Evolutionary conservation across 352 stramenopile species (phyloP).

Genomic region (Phytophthora pseudosyringae): DNA sequence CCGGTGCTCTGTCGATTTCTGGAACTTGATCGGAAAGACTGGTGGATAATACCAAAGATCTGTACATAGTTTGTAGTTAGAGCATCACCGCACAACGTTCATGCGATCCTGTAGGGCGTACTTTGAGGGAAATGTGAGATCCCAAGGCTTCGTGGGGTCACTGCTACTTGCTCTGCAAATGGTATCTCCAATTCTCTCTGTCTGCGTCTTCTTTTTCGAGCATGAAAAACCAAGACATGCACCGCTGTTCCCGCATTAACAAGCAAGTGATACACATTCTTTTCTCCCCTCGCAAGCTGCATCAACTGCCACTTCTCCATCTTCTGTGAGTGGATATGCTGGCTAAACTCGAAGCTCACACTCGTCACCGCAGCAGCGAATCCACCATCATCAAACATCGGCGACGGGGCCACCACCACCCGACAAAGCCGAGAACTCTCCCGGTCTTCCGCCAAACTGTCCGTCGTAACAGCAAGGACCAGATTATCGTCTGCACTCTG

Average conservation of each 20-base stretch:
- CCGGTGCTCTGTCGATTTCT: constrained; percentile 10
- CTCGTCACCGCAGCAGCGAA: constrained; percentile 22
- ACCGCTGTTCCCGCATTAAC: constrained; percentile 54
- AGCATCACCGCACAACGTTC: not conserved
- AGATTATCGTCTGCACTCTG: constrained; percentile 58
- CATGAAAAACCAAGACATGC: constrained; percentile 42
- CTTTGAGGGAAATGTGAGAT: constrained; percentile 41
- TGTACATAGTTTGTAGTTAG: constrained; percentile 12
- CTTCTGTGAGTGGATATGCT: constrained; percentile 34
- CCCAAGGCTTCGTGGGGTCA: constrained; percentile 8
- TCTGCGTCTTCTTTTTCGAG: constrained; percentile 5
- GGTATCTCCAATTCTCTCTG: not conserved
- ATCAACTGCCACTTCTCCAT: constrained; percentile 63
- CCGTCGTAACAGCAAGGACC: constrained; percentile 50
- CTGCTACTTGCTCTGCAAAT: not conserved
- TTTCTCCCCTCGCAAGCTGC: constrained; percentile 17
- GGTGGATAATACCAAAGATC: constrained; percentile 50
- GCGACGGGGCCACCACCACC: constrained; percentile 54
- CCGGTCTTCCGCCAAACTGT: constrained; percentile 27
- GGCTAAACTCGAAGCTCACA: constrained; percentile 48
- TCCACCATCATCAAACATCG: constrained; percentile 20
- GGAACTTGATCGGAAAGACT: constrained; percentile 49
- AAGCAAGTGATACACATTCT: constrained; percentile 49
- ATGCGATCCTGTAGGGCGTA: constrained; percentile 3
- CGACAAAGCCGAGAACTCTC: constrained; percentile 40